A percentile compares a stretch with the other conserved stretches of the same genome.
phyloP scores from a whole-genome alignment of 768 basidiomycete species.

The Macrolepiota dolichaula region DNA sequence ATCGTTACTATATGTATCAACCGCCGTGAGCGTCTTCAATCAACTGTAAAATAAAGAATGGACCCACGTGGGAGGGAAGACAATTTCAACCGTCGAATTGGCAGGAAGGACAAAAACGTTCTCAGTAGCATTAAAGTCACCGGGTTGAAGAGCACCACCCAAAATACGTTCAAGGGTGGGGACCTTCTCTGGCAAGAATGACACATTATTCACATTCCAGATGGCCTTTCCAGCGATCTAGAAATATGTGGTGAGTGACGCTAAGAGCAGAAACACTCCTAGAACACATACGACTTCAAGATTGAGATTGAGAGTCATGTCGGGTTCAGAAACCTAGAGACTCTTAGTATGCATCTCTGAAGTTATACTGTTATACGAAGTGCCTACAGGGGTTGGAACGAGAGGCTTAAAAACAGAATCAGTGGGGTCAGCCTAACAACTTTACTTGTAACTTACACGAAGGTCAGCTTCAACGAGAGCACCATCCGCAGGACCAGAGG shows the following conservation, averaged over 20 bases:
- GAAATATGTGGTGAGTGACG: not conserved
- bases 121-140: constrained; percentile 23
- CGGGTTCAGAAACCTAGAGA: too few relatives aligned
- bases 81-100: constrained; percentile 23
- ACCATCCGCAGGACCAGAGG: constrained; percentile 26
- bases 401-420: constrained; percentile 16
- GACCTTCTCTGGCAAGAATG: constrained; percentile 20
- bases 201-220: constrained; percentile 31
- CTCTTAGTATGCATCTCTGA: not conserved
- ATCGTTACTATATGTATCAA: constrained; percentile 10
- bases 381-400: constrained; percentile 13
- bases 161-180: constrained; percentile 28
- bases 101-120: constrained; percentile 23
- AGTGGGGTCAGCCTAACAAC: not conserved
- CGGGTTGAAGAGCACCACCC: constrained; percentile 14
- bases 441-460: constrained; percentile 9
- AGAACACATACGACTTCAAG: constrained; percentile 19
- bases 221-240: constrained; percentile 17
- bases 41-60: not conserved
- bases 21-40: not conserved
- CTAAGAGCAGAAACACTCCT: constrained; percentile 6
- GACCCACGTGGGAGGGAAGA: constrained; percentile 18
- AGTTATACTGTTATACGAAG: not conserved
- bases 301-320: constrained; percentile 26
- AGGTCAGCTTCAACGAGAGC: too few relatives aligned